phyloP scores from a whole-genome alignment of 2,329 filamentous ascomycete genomes.

The Pseudopyrenochaeta lycopersici region DNA sequence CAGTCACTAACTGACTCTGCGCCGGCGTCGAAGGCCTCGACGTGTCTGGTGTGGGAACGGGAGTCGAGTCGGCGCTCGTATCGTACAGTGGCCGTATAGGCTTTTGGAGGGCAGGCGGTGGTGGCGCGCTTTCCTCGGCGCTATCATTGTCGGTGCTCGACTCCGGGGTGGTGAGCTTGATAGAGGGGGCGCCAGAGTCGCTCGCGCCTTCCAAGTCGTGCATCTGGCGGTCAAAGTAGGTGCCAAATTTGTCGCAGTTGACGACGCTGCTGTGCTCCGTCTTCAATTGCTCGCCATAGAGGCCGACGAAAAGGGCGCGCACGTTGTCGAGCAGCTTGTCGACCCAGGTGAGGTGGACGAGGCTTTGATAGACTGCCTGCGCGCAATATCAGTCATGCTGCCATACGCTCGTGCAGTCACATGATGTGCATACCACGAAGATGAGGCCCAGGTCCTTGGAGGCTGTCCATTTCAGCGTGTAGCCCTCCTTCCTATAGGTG shows the following conservation, averaged over 20 bases:
- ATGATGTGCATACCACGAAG: conserved; percentile 75
- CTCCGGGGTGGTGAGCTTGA: conserved; percentile 59
- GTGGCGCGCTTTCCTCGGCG: conserved; percentile 61
- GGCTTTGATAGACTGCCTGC: conserved; percentile 94
- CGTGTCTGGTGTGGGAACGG: conserved; percentile 73
- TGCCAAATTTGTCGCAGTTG: conserved; percentile 80
- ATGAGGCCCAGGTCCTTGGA: conserved; percentile 93
- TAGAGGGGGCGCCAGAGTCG: conserved; percentile 42
- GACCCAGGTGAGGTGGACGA: conserved; percentile 95
- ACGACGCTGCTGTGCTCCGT: conserved; percentile 80
- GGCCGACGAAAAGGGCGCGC: conserved; percentile 86
- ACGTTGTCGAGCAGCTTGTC: conserved; percentile 97
- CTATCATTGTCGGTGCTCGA: conserved; percentile 60
- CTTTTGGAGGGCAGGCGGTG: conserved; percentile 61
- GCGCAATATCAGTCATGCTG: conserved; percentile 3
- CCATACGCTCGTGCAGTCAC: neutral
- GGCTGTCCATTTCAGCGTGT: conserved; percentile 92
- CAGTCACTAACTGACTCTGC: conserved; percentile 72
- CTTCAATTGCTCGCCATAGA: conserved; percentile 88
- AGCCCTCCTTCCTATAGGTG: conserved; percentile 88
- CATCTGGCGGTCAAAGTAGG: conserved; percentile 94
- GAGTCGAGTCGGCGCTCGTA: conserved; percentile 73
- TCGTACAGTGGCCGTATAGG: conserved; percentile 45
- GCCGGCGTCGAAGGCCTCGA: conserved; percentile 83
- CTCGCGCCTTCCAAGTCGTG: conserved; percentile 76